Evolutionary conservation across 2,329 filamentous ascomycete genomes (phyloP).

Genomic region (Tolypocladium ovalisporum): DNA sequence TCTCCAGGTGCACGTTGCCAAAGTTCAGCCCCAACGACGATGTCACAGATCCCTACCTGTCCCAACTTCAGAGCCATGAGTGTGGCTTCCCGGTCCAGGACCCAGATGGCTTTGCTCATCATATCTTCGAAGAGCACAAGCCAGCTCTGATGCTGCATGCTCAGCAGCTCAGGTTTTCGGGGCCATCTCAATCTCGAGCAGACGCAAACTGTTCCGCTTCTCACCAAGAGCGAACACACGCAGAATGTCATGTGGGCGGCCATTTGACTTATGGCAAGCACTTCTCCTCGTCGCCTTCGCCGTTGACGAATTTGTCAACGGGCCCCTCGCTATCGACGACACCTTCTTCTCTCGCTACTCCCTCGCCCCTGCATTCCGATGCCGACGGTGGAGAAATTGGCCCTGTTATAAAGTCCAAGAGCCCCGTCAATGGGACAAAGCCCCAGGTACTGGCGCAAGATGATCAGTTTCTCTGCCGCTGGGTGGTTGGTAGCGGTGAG

Average conservation of each 20-base stretch:
- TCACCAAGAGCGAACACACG: neutral
- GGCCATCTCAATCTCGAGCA: neutral
- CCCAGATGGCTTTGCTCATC: slow-evolving; percentile 14
- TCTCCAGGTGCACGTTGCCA: slow-evolving; percentile 16
- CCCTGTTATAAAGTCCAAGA: neutral
- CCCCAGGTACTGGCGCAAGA: slow-evolving; percentile 8
- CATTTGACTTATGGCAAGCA: slow-evolving; percentile 2
- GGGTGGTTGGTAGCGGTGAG: slow-evolving; percentile 13
- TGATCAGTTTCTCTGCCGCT: slow-evolving; percentile 21
- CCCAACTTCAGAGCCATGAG: slow-evolving; percentile 8
- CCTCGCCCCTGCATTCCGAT: slow-evolving; percentile 15
- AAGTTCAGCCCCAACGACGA: slow-evolving; percentile 7
- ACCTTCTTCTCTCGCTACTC: slow-evolving; percentile 17
- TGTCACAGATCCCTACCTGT: slow-evolving; percentile 6
- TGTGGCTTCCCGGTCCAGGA: slow-evolving; percentile 18
- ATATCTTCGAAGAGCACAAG: slow-evolving; percentile 18
- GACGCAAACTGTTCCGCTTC: neutral
- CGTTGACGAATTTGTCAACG: slow-evolving; percentile 12
- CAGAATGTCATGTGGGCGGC: slow-evolving; percentile 1
- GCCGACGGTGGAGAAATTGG: neutral
- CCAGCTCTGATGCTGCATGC: slow-evolving; percentile 5
- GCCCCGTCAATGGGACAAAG: slow-evolving; percentile 2
- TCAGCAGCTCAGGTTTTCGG: slow-evolving; percentile 5
- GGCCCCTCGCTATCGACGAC: slow-evolving; percentile 12
- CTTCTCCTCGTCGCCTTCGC: slow-evolving; percentile 12